Evolutionary conservation across 345 rosid genomes (phyloP).

Genomic region (Murraya koenigii): DNA sequence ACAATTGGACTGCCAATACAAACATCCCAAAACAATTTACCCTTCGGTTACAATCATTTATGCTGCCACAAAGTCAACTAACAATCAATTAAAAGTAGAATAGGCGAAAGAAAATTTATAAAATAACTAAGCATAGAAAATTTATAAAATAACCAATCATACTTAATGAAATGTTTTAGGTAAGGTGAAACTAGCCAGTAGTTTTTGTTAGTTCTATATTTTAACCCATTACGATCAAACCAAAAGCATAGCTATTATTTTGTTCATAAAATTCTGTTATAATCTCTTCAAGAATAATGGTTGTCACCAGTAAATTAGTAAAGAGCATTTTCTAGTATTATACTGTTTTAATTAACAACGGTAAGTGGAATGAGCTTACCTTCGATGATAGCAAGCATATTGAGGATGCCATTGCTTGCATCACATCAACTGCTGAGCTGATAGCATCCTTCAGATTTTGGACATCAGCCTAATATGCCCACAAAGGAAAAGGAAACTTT

Average conservation of each 20-base stretch:
- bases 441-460: conserved; percentile 83
- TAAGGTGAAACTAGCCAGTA: not conserved
- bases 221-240: not conserved
- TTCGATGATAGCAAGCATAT: conserved; percentile 54
- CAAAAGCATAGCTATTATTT: not conserved
- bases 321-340: not conserved
- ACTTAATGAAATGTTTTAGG: not conserved
- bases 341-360: not conserved
- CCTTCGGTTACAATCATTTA: not conserved
- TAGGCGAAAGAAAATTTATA: not conserved
- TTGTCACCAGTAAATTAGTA: not conserved
- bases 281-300: not conserved
- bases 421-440: conserved; percentile 74
- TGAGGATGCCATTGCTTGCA: conserved; percentile 85
- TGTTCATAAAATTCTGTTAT: not conserved
- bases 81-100: not conserved
- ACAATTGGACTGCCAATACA: not conserved
- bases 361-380: conserved; percentile 37
- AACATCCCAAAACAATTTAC: not conserved
- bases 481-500: not conserved
- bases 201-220: not conserved
- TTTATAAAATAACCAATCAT: not conserved
- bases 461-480: conserved; percentile 52
- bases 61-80: not conserved
- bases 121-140: not conserved